Percentiles rank a stretch among this genome's conserved stretches.
These are phyloP conservation scores for Pisolithus sp. DNA, from an alignment of 768 basidiomycete genomes.

Conservation along the genomic window DNA sequence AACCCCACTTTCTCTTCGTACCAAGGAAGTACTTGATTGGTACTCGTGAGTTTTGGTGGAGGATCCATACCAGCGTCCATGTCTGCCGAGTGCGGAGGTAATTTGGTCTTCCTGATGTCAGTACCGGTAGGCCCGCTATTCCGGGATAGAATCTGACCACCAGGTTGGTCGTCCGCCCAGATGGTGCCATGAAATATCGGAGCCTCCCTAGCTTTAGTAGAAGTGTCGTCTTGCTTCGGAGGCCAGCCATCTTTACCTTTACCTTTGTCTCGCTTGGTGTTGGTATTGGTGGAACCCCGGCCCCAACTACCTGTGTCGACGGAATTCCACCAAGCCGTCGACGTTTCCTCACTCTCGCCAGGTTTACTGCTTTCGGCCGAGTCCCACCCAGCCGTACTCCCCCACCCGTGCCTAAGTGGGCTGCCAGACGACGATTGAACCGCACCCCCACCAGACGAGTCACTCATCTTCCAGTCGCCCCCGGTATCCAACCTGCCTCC, in stretches of 20 bases:
- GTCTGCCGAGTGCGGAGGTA: conserved; percentile 13
- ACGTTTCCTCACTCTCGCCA: neutral
- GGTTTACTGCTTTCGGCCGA: neutral
- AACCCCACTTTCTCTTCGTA: conserved; percentile 7
- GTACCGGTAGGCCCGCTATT: neutral
- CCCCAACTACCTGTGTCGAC: too few species aligned
- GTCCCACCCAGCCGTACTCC: neutral
- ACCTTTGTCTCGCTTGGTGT: too few species aligned
- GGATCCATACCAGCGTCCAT: conserved; percentile 5
- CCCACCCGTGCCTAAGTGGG: conserved; percentile 3
- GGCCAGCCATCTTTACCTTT: too few species aligned
- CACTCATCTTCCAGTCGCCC: conserved; percentile 6
- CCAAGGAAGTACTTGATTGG: conserved; percentile 19
- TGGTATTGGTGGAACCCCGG: too few species aligned
- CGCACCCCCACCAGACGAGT: neutral
- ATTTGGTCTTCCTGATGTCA: conserved; percentile 8
- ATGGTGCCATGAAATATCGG: neutral
- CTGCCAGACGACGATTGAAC: neutral
- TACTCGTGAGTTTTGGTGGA: conserved; percentile 13
- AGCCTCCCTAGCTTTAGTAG: neutral
- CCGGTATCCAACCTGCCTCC: neutral
- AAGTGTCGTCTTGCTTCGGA: neutral
- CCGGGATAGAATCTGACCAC: neutral
- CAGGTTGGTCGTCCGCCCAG: neutral
- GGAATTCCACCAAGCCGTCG: too few species aligned